phyloP scores from a whole-genome alignment of 768 basidiomycete species.

The Pleurotus ostreatus region DNA sequence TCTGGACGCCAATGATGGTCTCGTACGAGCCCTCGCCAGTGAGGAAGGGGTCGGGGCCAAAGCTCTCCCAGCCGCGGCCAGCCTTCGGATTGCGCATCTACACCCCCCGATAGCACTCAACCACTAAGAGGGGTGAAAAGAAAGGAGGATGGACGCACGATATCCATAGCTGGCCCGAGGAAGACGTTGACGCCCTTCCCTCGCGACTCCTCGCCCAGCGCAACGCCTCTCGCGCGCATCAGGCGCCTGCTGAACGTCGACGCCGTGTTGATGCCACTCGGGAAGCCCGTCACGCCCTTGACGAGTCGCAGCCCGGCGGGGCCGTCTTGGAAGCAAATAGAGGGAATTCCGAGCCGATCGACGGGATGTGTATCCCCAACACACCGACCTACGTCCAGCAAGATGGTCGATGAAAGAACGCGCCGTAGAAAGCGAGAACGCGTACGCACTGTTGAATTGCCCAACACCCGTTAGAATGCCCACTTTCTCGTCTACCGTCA shows the following conservation, averaged over 20 bases:
- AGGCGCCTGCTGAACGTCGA: slow-evolving; percentile 53
- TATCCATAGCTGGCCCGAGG: slow-evolving; percentile 52
- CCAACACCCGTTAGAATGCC: slow-evolving; percentile 43
- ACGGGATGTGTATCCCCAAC: slow-evolving; percentile 43
- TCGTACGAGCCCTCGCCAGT: slow-evolving; percentile 52
- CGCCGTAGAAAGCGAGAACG: too few species aligned
- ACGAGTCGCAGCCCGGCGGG: slow-evolving; percentile 40
- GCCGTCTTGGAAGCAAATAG: slow-evolving; percentile 45
- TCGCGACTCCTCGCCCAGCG: slow-evolving; percentile 65
- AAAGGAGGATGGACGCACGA: slow-evolving; percentile 30
- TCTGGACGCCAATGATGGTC: slow-evolving; percentile 48
- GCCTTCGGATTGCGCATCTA: slow-evolving; percentile 51
- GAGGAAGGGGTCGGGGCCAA: slow-evolving; percentile 49
- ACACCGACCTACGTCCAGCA: slow-evolving; percentile 32
- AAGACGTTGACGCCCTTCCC: slow-evolving; percentile 58
- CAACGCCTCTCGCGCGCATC: slow-evolving; percentile 58
- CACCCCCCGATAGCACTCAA: neutral
- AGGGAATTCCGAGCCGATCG: slow-evolving; percentile 36
- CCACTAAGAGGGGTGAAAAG: neutral
- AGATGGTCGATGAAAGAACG: neutral
- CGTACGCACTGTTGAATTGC: slow-evolving; percentile 32
- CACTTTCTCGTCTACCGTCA: slow-evolving; percentile 44
- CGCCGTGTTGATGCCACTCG: slow-evolving; percentile 54
- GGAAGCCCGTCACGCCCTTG: slow-evolving; percentile 46
- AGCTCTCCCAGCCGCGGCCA: slow-evolving; percentile 50